Evolutionary conservation across 345 rosid species (phyloP).

Genomic region (Raphanus raphanistrum): DNA sequence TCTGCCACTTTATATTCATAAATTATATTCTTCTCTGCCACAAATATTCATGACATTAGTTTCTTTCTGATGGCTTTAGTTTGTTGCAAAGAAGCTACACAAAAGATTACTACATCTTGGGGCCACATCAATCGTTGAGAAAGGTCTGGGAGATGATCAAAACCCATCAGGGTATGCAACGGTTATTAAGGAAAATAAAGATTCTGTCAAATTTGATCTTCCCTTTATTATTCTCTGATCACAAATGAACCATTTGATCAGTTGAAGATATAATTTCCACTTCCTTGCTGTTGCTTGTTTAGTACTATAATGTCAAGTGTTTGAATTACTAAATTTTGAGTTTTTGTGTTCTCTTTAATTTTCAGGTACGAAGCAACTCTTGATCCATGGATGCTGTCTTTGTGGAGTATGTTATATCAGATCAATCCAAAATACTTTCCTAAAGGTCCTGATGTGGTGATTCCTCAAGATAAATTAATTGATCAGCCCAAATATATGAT

Average conservation of each 20-base stretch:
- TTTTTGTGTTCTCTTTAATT: slow-evolving; percentile 9
- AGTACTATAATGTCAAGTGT: background rate
- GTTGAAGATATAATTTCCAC: slow-evolving; percentile 6
- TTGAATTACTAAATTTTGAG: slow-evolving; percentile 9
- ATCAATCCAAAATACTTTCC: slow-evolving; percentile 65
- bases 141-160: slow-evolving; percentile 95
- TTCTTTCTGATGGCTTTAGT: slow-evolving; percentile 53
- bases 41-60: background rate
- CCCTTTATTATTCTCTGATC: background rate
- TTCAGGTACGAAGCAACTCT: slow-evolving; percentile 87
- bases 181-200: background rate
- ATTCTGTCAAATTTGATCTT: background rate
- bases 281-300: background rate
- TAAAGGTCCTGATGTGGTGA: slow-evolving; percentile 59
- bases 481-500: slow-evolving; percentile 67
- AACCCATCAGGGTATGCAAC: slow-evolving; percentile 91
- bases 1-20: background rate
- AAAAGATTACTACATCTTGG: slow-evolving; percentile 88
- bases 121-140: slow-evolving; percentile 62
- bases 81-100: slow-evolving; percentile 95
- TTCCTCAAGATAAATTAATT: slow-evolving; percentile 46
- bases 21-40: background rate
- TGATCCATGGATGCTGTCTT: slow-evolving; percentile 90
- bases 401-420: slow-evolving; percentile 65
- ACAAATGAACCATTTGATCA: background rate